Percentiles rank a stretch among this genome's conserved stretches.
Evolutionary conservation across 2,329 filamentous ascomycete species (phyloP).

Genomic region (Xylariaceae sp.): DNA sequence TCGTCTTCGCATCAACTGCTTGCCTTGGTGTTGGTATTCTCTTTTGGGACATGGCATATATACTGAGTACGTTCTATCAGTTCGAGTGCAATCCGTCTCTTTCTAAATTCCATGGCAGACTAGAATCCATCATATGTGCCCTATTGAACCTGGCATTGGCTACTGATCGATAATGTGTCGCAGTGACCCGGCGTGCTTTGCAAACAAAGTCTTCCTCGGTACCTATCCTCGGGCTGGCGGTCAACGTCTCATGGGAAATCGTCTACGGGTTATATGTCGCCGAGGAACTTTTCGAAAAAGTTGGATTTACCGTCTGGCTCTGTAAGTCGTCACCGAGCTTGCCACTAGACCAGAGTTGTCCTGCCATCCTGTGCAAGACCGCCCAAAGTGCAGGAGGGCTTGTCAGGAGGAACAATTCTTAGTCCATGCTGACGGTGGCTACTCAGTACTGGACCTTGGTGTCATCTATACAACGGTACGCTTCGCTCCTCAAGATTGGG

Average conservation of each 20-base stretch:
- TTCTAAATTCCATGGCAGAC: constrained; percentile 6
- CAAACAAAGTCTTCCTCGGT: constrained; percentile 46
- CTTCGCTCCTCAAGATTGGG: constrained; percentile 42
- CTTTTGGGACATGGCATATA: not conserved
- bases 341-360: no score
- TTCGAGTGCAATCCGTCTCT: no score
- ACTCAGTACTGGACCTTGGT: constrained; percentile 37
- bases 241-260: constrained; percentile 51
- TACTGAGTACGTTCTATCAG: not conserved
- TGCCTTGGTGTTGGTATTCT: constrained; percentile 35
- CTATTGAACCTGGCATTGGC: no score
- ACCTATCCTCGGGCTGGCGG: constrained; percentile 43
- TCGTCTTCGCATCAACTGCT: constrained; percentile 20
- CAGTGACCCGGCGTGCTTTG: constrained; percentile 40
- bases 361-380: no score
- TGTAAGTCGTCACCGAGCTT: constrained; percentile 13
- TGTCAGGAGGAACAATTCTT: no score
- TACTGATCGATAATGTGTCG: not conserved
- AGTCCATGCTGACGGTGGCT: no score
- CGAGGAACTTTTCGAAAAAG: constrained; percentile 39
- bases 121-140: constrained; percentile 30
- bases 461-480: constrained; percentile 45
- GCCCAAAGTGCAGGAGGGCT: no score
- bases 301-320: constrained; percentile 46
- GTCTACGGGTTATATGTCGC: constrained; percentile 46